A percentile compares a stretch with the other conserved stretches of the same genome.
phyloP scores from a whole-genome alignment of 163 green algal species.

The Coccomyxa subellipsoidea region DNA sequence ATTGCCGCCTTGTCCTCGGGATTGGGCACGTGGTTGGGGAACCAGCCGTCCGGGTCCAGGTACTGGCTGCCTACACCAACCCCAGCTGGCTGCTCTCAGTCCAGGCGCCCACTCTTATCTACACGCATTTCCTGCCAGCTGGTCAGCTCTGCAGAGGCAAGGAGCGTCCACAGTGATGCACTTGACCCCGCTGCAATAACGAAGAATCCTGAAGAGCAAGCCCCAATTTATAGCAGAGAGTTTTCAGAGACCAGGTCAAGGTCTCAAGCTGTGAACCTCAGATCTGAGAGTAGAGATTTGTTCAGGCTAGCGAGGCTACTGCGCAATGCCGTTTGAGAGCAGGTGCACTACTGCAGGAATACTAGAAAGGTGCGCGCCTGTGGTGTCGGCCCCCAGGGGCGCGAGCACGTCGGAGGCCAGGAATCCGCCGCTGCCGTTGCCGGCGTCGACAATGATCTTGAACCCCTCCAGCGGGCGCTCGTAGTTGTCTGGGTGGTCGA shows the following conservation, averaged over 20 bases:
- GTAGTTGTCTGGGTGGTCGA: conserved; percentile 41
- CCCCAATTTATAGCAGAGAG: too few relatives aligned
- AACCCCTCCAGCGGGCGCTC: conserved; percentile 45
- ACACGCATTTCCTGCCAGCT: too few relatives aligned
- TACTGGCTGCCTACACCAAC: conserved; percentile 66
- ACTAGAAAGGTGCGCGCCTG: conserved; percentile 17
- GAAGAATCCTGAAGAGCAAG: not conserved
- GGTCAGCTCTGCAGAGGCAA: too few relatives aligned
- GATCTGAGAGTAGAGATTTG: too few relatives aligned
- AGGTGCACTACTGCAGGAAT: too few relatives aligned
- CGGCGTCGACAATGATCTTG: conserved; percentile 60
- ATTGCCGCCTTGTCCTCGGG: conserved; percentile 91
- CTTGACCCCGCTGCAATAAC: not conserved
- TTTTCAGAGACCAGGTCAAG: too few relatives aligned
- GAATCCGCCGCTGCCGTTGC: conserved; percentile 89
- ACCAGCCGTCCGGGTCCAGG: conserved; percentile 88
- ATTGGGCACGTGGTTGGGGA: conserved; percentile 95
- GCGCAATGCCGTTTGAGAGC: too few relatives aligned
- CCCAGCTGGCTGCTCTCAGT: not conserved
- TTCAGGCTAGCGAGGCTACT: too few relatives aligned
- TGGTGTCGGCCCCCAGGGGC: conserved; percentile 82
- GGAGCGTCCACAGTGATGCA: too few relatives aligned
- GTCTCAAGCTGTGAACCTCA: too few relatives aligned
- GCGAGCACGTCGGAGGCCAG: conserved; percentile 78
- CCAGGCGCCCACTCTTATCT: too few relatives aligned